Percentiles rank a stretch among this genome's conserved stretches.
Conservation (phyloP, 805 yeast genomes). For the Kluyveromyces lactis region DNA sequence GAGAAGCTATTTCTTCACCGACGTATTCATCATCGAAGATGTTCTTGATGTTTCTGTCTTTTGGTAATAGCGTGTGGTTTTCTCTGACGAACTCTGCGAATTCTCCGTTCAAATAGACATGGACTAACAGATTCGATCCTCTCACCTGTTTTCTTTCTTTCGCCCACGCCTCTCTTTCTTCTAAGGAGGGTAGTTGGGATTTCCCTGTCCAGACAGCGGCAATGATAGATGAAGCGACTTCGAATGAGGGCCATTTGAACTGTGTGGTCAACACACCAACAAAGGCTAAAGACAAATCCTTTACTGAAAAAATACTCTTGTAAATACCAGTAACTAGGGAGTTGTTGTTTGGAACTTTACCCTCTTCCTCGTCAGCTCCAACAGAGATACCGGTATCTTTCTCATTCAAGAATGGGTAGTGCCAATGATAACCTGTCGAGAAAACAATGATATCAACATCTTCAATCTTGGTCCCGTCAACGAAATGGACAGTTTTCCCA, state of each 20-base stretch:
- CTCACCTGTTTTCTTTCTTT: conserved; percentile 16
- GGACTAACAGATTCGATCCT: conserved; percentile 25
- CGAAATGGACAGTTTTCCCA: conserved; percentile 23
- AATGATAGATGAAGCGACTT: conserved; percentile 44
- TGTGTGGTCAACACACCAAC: conserved; percentile 36
- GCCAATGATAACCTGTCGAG: conserved; percentile 40
- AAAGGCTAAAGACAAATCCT: conserved; percentile 39
- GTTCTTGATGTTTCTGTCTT: conserved; percentile 6
- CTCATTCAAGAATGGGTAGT: conserved; percentile 12
- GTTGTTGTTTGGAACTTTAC: conserved; percentile 7
- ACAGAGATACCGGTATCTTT: conserved; percentile 8
- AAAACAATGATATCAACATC: conserved; percentile 27
- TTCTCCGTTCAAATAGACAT: conserved; percentile 27
- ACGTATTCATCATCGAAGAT: conserved; percentile 11
- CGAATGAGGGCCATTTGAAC: conserved; percentile 42
- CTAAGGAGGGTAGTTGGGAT: conserved; percentile 31
- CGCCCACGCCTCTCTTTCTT: conserved; percentile 34
- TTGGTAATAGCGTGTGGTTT: conserved; percentile 8
- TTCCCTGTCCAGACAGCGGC: conserved; percentile 49
- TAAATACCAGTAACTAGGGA: conserved; percentile 33
- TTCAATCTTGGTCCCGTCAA: conserved; percentile 25
- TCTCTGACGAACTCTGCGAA: conserved; percentile 7
- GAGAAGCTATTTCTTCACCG: conserved; percentile 7
- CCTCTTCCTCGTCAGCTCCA: conserved; percentile 1
- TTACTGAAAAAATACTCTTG: conserved; percentile 36